Evolutionary conservation across 2,329 filamentous ascomycete species (phyloP).

Genomic region (Polytolypa hystricis): DNA sequence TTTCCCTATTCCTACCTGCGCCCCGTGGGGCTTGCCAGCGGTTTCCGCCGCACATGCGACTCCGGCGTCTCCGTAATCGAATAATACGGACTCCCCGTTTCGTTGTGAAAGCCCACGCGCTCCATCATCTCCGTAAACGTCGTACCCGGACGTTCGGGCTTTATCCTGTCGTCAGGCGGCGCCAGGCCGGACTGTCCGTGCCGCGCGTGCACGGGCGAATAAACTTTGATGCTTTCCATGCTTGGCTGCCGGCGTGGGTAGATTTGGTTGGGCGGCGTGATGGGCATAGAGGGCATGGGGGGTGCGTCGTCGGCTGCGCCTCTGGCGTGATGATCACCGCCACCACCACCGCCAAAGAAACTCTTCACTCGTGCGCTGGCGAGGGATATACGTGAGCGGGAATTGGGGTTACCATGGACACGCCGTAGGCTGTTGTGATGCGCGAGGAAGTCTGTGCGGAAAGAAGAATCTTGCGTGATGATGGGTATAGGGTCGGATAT

Average conservation of each 20-base stretch:
- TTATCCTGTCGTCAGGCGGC: slow-evolving; percentile 20
- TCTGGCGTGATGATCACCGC: slow-evolving; percentile 13
- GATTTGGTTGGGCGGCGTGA: slow-evolving; percentile 18
- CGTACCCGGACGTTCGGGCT: slow-evolving; percentile 20
- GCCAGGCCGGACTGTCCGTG: slow-evolving; percentile 18
- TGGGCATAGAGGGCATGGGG: slow-evolving; percentile 16
- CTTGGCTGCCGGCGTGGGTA: slow-evolving; percentile 17
- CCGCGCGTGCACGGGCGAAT: slow-evolving; percentile 27
- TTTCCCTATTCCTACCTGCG: too few relatives aligned
- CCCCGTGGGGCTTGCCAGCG: too few relatives aligned
- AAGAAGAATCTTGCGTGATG: slow-evolving; percentile 28
- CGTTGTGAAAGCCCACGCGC: slow-evolving; percentile 23
- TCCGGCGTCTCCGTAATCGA: slow-evolving; percentile 17
- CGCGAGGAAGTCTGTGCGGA: slow-evolving; percentile 36
- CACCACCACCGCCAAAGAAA: slow-evolving; percentile 19
- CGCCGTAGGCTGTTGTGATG: slow-evolving; percentile 16
- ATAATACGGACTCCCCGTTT: slow-evolving; percentile 19
- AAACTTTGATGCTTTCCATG: slow-evolving; percentile 37
- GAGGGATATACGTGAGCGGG: slow-evolving; percentile 22
- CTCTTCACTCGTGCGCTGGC: slow-evolving; percentile 28
- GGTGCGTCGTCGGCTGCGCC: slow-evolving; percentile 14
- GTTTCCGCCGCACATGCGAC: slow-evolving; percentile 1
- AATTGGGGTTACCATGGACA: slow-evolving; percentile 14
- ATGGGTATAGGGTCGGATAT: slow-evolving; percentile 35
- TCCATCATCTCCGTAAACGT: slow-evolving; percentile 30